phyloP scores from a whole-genome alignment of 768 basidiomycete genomes.

The Cyclocybe cylindracea region DNA sequence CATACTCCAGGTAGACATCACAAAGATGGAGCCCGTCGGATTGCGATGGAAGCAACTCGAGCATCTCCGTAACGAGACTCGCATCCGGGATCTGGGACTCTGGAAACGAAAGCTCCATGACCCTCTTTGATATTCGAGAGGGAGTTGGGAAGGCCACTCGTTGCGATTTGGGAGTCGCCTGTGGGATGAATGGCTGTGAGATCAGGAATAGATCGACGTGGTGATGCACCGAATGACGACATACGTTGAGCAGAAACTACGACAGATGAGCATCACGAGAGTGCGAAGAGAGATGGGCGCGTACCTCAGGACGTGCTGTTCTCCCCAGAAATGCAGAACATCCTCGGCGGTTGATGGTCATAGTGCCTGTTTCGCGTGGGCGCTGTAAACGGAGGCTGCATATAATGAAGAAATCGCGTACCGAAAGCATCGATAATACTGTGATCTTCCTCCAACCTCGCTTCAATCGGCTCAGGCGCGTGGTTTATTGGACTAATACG shows the following conservation, averaged over 20 bases:
- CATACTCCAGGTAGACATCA: conserved; percentile 66
- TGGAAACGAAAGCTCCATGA: conserved; percentile 7
- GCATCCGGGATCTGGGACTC: conserved; percentile 9
- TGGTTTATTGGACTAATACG: conserved; percentile 8
- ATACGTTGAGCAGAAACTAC: conserved; percentile 60
- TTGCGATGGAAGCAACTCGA: conserved; percentile 51
- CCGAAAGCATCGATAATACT: conserved; percentile 44
- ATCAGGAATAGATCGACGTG: background rate
- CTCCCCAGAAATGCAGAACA: conserved; percentile 60
- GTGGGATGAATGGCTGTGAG: background rate
- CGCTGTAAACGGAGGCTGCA: background rate
- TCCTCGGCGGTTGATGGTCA: conserved; percentile 51
- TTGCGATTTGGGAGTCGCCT: conserved; percentile 6
- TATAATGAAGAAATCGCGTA: conserved; percentile 7
- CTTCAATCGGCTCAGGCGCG: conserved; percentile 10
- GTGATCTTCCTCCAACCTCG: conserved; percentile 38
- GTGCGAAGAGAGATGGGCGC: conserved; percentile 9
- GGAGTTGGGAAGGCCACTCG: background rate
- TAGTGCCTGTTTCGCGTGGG: conserved; percentile 11
- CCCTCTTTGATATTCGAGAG: conserved; percentile 9
- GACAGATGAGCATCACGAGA: conserved; percentile 7
- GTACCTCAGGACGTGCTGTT: conserved; percentile 69
- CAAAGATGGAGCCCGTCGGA: conserved; percentile 62
- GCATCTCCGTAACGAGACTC: conserved; percentile 17
- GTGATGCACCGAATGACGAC: conserved; percentile 2